Conservation (phyloP, 768 basidiomycete species). For the Russula compacta region DNA sequence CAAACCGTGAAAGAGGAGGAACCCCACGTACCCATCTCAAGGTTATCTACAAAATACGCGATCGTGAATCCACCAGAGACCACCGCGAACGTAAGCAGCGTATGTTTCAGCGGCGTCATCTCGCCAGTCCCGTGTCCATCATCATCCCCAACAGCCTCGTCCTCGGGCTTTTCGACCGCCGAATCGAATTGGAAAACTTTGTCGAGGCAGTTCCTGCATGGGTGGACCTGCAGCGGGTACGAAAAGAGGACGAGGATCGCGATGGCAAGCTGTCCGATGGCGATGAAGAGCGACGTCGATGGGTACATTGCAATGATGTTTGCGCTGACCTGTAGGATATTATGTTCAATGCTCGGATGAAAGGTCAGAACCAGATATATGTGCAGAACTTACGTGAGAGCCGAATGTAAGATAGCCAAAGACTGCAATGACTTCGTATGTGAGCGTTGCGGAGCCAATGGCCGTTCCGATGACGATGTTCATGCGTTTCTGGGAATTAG, state of each 20-base stretch:
- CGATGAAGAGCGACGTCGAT: conserved; percentile 83
- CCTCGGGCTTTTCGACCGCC: conserved; percentile 29
- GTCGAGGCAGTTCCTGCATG: conserved; percentile 85
- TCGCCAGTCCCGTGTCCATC: conserved; percentile 51
- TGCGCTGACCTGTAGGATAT: conserved; percentile 54
- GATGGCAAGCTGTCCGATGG: conserved; percentile 88
- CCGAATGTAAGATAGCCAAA: conserved; percentile 95
- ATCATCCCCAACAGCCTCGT: conserved; percentile 38
- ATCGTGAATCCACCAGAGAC: conserved; percentile 56
- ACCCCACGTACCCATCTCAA: conserved; percentile 59
- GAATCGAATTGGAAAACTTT: conserved; percentile 60
- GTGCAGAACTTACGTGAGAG: conserved; percentile 45
- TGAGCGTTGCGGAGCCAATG: conserved; percentile 73
- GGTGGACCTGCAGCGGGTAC: conserved; percentile 91
- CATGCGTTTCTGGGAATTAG: conserved; percentile 74
- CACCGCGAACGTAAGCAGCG: conserved; percentile 58
- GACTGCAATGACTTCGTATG: conserved; percentile 82
- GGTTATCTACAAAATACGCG: conserved; percentile 69
- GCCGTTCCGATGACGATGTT: conserved; percentile 81
- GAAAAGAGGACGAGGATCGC: conserved; percentile 84
- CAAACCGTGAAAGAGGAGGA: conserved; percentile 1
- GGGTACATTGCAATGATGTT: conserved; percentile 97
- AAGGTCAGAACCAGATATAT: not conserved
- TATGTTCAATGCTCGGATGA: no score
- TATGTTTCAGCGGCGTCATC: conserved; percentile 61